Conservation (phyloP, 805 yeast species). For the Nadsonia fulvescens region DNA sequence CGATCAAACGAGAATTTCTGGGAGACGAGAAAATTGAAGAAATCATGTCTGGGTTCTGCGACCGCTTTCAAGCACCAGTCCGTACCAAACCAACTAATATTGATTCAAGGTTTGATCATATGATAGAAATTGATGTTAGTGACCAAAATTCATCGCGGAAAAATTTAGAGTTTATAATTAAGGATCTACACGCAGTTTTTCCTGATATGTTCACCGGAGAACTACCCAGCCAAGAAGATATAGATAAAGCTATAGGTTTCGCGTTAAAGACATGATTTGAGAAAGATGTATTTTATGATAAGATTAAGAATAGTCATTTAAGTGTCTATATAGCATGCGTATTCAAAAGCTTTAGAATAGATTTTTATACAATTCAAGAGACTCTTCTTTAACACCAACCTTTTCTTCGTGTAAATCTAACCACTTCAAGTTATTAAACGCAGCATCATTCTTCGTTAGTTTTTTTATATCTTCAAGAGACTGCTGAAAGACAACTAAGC, state of each 20-base stretch:
- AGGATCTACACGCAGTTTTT: background rate
- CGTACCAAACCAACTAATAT: constrained; percentile 2
- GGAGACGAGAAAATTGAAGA: constrained; percentile 3
- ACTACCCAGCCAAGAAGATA: background rate
- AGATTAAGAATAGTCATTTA: background rate
- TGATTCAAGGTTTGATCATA: background rate
- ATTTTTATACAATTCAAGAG: constrained; percentile 9
- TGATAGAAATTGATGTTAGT: constrained; percentile 1
- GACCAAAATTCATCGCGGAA: background rate
- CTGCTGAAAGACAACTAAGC: constrained; percentile 41
- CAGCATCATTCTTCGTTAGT: constrained; percentile 15
- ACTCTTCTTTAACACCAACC: constrained; percentile 36
- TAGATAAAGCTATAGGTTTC: background rate
- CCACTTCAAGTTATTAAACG: constrained; percentile 42
- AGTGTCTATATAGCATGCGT: background rate
- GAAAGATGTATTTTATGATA: background rate
- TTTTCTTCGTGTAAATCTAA: constrained; percentile 45
- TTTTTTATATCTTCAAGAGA: constrained; percentile 21
- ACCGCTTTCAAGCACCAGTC: too few relatives aligned
- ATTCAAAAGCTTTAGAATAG: background rate
- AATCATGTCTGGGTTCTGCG: constrained; percentile 5
- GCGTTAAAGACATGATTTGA: background rate
- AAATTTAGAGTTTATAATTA: background rate
- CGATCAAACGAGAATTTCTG: constrained; percentile 1
- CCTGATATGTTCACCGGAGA: background rate